These are phyloP conservation scores for Perkinsus chesapeaki DNA, from an alignment of 169 alveolate genomes.

Conservation along the genomic window DNA sequence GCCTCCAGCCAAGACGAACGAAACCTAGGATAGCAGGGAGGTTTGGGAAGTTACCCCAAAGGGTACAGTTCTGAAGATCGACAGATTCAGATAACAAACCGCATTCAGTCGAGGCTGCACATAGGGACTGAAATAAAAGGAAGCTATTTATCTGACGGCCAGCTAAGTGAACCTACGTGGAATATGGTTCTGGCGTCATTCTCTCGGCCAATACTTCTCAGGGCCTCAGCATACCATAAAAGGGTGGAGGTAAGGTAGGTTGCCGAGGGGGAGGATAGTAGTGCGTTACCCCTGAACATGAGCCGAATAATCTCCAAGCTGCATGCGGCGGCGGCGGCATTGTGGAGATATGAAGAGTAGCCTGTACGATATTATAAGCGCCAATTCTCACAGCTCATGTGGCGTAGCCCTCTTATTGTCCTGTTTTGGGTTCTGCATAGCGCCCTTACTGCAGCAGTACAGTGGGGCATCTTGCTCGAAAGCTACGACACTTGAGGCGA, in stretches of 20 bases:
- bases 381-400: not conserved
- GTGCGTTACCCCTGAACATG: not conserved
- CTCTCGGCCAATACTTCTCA: not conserved
- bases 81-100: not conserved
- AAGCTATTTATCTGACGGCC: not conserved
- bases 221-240: not conserved
- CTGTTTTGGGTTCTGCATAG: not conserved
- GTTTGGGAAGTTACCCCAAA: not conserved
- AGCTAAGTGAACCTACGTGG: not conserved
- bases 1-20: not conserved
- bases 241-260: not conserved
- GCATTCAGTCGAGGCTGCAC: not conserved
- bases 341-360: too few relatives aligned
- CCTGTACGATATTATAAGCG: too few relatives aligned
- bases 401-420: not conserved
- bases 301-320: too few relatives aligned
- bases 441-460: not conserved
- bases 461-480: not conserved
- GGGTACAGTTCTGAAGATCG: not conserved
- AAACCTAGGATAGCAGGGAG: not conserved
- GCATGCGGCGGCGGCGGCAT: too few relatives aligned
- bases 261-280: not conserved
- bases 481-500: not conserved
- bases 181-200: not conserved
- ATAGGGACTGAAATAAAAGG: not conserved